Conservation (phyloP, 73 alveolate species). For the Paramecium tetraurelia region DNA sequence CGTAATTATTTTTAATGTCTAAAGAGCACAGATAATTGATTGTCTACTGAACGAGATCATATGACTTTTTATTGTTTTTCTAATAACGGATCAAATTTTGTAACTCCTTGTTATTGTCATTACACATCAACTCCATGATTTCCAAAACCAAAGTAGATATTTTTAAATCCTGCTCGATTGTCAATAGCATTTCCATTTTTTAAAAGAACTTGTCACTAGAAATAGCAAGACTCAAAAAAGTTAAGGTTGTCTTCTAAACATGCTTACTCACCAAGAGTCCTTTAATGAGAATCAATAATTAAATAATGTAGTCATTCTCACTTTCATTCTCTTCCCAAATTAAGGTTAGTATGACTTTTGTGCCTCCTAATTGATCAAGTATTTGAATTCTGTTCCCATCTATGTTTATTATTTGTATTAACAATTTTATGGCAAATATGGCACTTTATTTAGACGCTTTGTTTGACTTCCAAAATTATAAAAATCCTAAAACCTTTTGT, state of each 20-base stretch:
- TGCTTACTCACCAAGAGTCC: background rate
- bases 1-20: background rate
- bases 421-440: background rate
- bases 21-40: background rate
- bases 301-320: conserved; percentile 24
- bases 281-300: background rate
- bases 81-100: background rate
- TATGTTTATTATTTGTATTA: background rate
- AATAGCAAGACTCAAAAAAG: background rate
- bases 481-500: background rate
- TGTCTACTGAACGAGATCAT: background rate
- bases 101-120: background rate
- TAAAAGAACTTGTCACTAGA: conserved; percentile 19
- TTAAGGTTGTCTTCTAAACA: background rate
- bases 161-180: background rate
- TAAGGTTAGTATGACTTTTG: background rate
- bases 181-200: background rate
- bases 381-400: background rate
- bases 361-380: background rate
- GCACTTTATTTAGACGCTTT: conserved; percentile 24
- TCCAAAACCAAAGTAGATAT: background rate
- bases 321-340: conserved; percentile 50
- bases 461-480: conserved; percentile 37
- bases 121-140: conserved; percentile 26
- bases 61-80: conserved; percentile 25